A percentile compares a stretch with the other conserved stretches of the same genome.
Conservation (phyloP, 2,329 filamentous ascomycete genomes). For the Fusarium sp. region DNA sequence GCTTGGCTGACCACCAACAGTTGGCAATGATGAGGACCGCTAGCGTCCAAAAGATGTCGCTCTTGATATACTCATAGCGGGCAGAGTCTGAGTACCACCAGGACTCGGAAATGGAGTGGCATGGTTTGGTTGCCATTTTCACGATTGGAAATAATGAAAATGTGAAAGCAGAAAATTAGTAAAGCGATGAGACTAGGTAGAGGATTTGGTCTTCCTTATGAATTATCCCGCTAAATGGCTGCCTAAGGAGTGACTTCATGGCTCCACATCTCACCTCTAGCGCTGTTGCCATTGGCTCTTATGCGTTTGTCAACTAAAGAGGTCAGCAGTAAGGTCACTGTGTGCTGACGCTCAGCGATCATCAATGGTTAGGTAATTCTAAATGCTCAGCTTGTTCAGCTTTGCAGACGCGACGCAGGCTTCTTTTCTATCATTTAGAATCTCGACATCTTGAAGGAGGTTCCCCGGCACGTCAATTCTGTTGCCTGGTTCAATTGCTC, state of each 20-base stretch:
- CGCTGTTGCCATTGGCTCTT: neutral
- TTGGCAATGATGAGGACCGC: slow-evolving; percentile 22
- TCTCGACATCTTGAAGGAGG: neutral
- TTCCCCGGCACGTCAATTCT: slow-evolving; percentile 1
- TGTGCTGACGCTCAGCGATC: neutral
- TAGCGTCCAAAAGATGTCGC: slow-evolving; percentile 32
- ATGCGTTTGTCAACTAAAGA: neutral
- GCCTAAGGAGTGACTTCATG: neutral
- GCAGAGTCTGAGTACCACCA: slow-evolving; percentile 27
- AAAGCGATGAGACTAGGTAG: neutral
- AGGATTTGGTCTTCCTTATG: neutral
- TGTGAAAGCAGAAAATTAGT: neutral
- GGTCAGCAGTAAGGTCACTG: neutral
- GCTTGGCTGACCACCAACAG: slow-evolving; percentile 21
- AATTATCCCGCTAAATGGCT: slow-evolving; percentile 11
- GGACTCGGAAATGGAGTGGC: neutral
- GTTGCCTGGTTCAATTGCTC: slow-evolving; percentile 3
- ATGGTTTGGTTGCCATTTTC: slow-evolving; percentile 4
- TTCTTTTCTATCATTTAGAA: neutral
- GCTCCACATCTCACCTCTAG: neutral
- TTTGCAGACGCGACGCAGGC: too few species aligned
- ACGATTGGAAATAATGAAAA: neutral
- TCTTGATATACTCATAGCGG: slow-evolving; percentile 31
- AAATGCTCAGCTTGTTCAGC: too few species aligned
- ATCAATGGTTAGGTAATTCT: neutral